Evolutionary conservation across 306 rosid species (phyloP).

Genomic region (Rosa chinensis): DNA sequence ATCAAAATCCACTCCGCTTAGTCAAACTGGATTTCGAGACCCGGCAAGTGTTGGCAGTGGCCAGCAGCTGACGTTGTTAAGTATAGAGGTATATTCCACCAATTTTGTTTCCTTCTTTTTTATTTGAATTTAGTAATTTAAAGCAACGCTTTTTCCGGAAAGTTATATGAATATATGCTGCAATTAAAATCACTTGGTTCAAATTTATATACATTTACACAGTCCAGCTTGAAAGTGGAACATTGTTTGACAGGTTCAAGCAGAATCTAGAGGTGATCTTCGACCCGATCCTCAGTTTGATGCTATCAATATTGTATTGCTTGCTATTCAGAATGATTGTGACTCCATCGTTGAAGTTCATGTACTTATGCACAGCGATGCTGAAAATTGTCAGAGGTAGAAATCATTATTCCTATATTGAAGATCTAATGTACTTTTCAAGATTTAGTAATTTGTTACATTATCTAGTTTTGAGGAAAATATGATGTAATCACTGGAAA

Average conservation of each 20-base stretch:
- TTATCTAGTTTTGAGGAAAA: not conserved
- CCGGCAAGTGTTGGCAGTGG: conserved; percentile 85
- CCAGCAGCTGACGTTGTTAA: conserved; percentile 79
- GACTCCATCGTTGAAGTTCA: conserved; percentile 53
- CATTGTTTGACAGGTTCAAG: conserved; percentile 61
- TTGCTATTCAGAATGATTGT: conserved; percentile 67
- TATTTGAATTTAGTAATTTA: not conserved
- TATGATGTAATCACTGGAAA: conserved; percentile 4
- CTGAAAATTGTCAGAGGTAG: conserved; percentile 59
- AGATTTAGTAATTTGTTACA: not conserved
- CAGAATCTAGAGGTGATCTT: conserved; percentile 87
- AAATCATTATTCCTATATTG: conserved; percentile 8
- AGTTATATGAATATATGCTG: not conserved
- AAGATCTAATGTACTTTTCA: not conserved
- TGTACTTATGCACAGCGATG: conserved; percentile 59
- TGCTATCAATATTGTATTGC: conserved; percentile 62
- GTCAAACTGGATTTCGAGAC: conserved; percentile 88
- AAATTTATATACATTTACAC: not conserved
- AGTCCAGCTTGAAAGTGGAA: conserved; percentile 9
- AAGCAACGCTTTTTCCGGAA: not conserved
- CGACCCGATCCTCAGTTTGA: conserved; percentile 85
- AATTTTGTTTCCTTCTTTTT: not conserved
- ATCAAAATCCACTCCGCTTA: conserved; percentile 69
- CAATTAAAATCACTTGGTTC: not conserved
- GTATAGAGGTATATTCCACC: conserved; percentile 63